Evolutionary conservation across 2,329 filamentous ascomycete species (phyloP).

Genomic region (Sarocladium oryzae): DNA sequence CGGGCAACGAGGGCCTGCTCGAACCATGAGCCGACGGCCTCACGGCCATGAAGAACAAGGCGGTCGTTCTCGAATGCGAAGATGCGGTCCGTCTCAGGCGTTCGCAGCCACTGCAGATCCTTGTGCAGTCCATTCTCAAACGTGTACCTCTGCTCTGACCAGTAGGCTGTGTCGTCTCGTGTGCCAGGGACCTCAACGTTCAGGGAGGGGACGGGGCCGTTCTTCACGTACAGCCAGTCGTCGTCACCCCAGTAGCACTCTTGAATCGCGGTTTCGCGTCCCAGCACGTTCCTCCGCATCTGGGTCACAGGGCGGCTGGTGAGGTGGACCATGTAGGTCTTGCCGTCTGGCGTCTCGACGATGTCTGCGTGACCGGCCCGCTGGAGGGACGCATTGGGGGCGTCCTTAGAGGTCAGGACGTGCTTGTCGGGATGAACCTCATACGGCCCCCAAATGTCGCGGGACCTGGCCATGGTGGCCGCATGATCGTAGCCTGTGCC

Average conservation of each 20-base stretch:
- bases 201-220: constrained; percentile 48
- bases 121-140: constrained; percentile 39
- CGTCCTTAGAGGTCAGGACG: constrained; percentile 47
- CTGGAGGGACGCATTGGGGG: constrained; percentile 43
- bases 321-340: constrained; percentile 48
- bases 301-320: constrained; percentile 45
- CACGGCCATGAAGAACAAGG: constrained; percentile 43
- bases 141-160: constrained; percentile 40
- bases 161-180: constrained; percentile 42
- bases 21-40: constrained; percentile 52
- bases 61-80: constrained; percentile 33
- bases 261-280: constrained; percentile 51
- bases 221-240: constrained; percentile 57
- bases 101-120: constrained; percentile 53
- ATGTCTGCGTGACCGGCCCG: constrained; percentile 47
- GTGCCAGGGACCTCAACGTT: constrained; percentile 42
- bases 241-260: constrained; percentile 52
- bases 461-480: constrained; percentile 49
- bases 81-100: constrained; percentile 47
- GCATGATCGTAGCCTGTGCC: constrained; percentile 56
- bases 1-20: constrained; percentile 50
- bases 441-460: constrained; percentile 54
- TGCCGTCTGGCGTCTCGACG: constrained; percentile 47
- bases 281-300: constrained; percentile 44
- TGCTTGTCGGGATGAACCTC: constrained; percentile 52